phyloP scores from a whole-genome alignment of 208 protist species.

The Phytomonas sp. region DNA sequence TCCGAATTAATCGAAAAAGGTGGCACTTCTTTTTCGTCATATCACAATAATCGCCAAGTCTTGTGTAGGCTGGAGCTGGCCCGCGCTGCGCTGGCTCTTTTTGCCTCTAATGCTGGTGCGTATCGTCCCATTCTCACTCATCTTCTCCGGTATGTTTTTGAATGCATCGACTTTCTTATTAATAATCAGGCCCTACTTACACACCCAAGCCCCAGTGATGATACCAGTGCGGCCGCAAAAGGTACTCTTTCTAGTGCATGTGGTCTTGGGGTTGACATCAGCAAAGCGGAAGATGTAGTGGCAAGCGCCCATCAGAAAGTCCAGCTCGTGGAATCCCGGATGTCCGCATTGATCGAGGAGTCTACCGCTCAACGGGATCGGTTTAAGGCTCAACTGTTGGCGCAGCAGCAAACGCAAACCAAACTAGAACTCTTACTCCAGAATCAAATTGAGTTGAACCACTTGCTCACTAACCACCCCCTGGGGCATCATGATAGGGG shows the following conservation, averaged over 20 bases:
- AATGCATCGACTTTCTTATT: slow-evolving; percentile 50
- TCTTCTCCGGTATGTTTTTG: slow-evolving; percentile 67
- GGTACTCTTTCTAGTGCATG: neutral
- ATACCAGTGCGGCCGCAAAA: neutral
- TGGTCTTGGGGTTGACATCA: neutral
- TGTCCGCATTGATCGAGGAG: slow-evolving; percentile 70
- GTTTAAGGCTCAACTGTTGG: slow-evolving; percentile 53
- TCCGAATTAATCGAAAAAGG: neutral
- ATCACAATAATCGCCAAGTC: neutral
- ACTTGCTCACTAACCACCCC: slow-evolving; percentile 15
- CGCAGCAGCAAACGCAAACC: slow-evolving; percentile 24
- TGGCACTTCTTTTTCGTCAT: neutral
- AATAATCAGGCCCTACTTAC: slow-evolving; percentile 18
- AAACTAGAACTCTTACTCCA: slow-evolving; percentile 52
- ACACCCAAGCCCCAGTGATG: neutral
- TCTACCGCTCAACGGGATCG: slow-evolving; percentile 66
- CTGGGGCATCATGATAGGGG: neutral
- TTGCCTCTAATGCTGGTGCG: slow-evolving; percentile 59
- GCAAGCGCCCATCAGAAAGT: slow-evolving; percentile 54
- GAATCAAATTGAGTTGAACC: slow-evolving; percentile 65
- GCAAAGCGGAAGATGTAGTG: slow-evolving; percentile 34
- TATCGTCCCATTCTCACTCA: slow-evolving; percentile 62
- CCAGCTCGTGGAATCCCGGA: slow-evolving; percentile 50
- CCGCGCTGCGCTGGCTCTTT: slow-evolving; percentile 68
- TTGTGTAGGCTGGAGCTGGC: slow-evolving; percentile 47